These are phyloP conservation scores for Coniochaeta ligniaria DNA, from an alignment of 2,329 filamentous ascomycete genomes.

Conservation along the genomic window DNA sequence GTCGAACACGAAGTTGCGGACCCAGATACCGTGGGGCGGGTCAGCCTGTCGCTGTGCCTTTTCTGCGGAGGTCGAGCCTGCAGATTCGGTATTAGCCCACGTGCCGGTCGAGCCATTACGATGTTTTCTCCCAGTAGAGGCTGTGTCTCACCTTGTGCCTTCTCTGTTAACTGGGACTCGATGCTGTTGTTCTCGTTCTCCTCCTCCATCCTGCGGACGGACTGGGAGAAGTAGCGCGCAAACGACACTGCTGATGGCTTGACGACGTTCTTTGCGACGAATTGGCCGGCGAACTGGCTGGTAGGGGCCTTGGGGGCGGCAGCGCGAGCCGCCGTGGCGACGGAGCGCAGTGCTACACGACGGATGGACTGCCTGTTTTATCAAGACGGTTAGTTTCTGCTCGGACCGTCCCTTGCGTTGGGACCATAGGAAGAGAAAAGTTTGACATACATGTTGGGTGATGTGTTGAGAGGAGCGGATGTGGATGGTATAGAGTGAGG, in stretches of 20 bases:
- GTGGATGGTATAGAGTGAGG: no score
- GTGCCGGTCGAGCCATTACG: no score
- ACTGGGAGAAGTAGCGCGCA: constrained; percentile 24
- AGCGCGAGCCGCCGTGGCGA: constrained; percentile 20
- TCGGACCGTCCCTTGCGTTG: background rate
- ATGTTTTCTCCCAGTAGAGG: background rate
- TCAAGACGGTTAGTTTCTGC: background rate
- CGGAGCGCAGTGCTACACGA: constrained; percentile 22
- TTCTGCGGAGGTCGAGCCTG: background rate
- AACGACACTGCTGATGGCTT: constrained; percentile 7
- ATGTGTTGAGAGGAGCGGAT: background rate
- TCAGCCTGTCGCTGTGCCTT: constrained; percentile 8
- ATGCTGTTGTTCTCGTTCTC: constrained; percentile 6
- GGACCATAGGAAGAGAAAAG: background rate
- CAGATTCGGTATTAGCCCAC: no score
- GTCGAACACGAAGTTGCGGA: constrained; percentile 28
- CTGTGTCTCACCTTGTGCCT: constrained; percentile 3
- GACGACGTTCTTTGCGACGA: constrained; percentile 8
- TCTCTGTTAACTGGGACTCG: constrained; percentile 2
- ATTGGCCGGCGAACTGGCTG: constrained; percentile 14
- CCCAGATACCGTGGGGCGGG: constrained; percentile 16
- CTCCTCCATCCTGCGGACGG: constrained; percentile 10
- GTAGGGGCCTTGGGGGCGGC: constrained; percentile 13
- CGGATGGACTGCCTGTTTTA: constrained; percentile 23
- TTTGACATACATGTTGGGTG: background rate